Conservation (phyloP, 805 yeast species). For the Ogataea salicorniae region DNA sequence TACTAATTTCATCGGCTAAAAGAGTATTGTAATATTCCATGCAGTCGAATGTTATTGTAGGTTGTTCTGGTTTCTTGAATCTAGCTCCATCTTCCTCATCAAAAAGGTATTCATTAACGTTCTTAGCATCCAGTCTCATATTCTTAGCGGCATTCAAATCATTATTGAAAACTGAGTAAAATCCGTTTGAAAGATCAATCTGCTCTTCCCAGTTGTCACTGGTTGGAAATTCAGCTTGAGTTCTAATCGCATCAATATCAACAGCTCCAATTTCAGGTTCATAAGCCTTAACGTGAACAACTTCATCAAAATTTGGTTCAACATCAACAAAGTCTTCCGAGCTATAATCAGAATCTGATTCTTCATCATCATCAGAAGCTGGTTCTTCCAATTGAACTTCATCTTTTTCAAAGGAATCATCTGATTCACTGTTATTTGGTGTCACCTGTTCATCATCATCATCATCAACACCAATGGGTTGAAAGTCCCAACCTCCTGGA, state of each 20-base stretch:
- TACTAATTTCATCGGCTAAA: slow-evolving; percentile 12
- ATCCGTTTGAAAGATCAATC: slow-evolving; percentile 45
- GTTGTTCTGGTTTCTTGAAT: slow-evolving; percentile 5
- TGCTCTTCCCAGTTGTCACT: slow-evolving; percentile 64
- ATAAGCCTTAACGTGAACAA: slow-evolving; percentile 59
- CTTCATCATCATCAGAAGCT: slow-evolving; percentile 1
- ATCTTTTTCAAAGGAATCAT: neutral
- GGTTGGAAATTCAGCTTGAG: slow-evolving; percentile 41
- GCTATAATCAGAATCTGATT: slow-evolving; percentile 1
- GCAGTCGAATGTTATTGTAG: slow-evolving; percentile 5
- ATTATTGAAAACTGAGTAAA: slow-evolving; percentile 35
- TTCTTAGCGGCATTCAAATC: slow-evolving; percentile 11
- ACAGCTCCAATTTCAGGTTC: slow-evolving; percentile 56
- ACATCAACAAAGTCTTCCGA: neutral
- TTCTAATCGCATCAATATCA: slow-evolving; percentile 39
- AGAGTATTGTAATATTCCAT: slow-evolving; percentile 5
- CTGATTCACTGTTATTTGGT: neutral
- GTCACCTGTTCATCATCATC: neutral
- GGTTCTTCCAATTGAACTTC: slow-evolving; percentile 1
- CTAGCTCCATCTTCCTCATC: slow-evolving; percentile 12
- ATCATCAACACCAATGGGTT: slow-evolving; percentile 2
- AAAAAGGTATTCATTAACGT: slow-evolving; percentile 19
- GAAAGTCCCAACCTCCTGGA: slow-evolving; percentile 31
- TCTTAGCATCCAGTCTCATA: slow-evolving; percentile 14
- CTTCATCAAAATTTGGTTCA: slow-evolving; percentile 25